Conservation (phyloP, 176 grass and related monocot genomes). For the Oryza punctata region DNA sequence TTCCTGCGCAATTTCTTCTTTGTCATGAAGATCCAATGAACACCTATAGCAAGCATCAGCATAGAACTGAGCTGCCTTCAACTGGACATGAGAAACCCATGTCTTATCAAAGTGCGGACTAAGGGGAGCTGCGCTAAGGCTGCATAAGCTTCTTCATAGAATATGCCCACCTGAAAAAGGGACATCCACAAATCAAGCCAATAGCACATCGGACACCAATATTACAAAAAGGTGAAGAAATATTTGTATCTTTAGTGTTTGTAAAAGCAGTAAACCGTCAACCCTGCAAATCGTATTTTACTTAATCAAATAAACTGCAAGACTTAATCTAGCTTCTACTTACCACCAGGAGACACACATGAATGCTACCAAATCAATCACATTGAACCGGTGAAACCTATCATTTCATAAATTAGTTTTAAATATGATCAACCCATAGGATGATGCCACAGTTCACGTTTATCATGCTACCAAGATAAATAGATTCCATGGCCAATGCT, state of each 20-base stretch:
- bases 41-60: slow-evolving; percentile 89
- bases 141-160: slow-evolving; percentile 94
- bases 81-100: slow-evolving; percentile 93
- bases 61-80: slow-evolving; percentile 98
- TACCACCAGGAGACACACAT: neutral
- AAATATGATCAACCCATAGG: neutral
- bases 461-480: slow-evolving; percentile 3
- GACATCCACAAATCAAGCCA: slow-evolving; percentile 20
- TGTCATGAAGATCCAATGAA: slow-evolving; percentile 87
- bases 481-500: neutral
- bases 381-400: neutral
- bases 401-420: neutral
- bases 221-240: slow-evolving; percentile 31
- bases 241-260: neutral
- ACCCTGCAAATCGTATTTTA: neutral
- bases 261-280: slow-evolving; percentile 24
- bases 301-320: slow-evolving; percentile 19
- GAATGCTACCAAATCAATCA: too few species aligned
- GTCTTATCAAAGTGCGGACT: slow-evolving; percentile 93
- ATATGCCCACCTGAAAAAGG: slow-evolving; percentile 81
- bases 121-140: slow-evolving; percentile 65
- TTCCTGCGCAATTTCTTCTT: slow-evolving; percentile 96
- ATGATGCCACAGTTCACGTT: slow-evolving; percentile 10
- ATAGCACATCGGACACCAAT: slow-evolving; percentile 5
- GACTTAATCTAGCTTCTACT: slow-evolving; percentile 2